These are phyloP conservation scores for Tothia fuscella DNA, from an alignment of 2,329 filamentous ascomycete species.

Conservation along the genomic window DNA sequence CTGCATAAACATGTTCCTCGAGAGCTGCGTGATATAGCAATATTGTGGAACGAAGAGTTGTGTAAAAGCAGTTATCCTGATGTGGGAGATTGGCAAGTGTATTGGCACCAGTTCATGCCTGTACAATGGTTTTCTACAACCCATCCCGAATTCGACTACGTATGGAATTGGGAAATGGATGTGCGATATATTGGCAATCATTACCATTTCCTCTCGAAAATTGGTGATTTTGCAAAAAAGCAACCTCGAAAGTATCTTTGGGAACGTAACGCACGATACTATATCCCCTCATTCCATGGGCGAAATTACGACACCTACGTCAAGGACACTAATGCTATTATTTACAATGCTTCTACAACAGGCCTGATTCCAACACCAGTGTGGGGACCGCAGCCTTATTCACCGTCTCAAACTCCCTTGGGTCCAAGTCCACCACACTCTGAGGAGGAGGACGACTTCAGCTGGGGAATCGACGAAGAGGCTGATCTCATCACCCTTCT, in stretches of 20 bases:
- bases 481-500: slow-evolving; percentile 88
- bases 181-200: slow-evolving; percentile 68
- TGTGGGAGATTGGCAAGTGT: slow-evolving; percentile 37
- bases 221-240: slow-evolving; percentile 41
- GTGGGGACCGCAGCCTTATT: slow-evolving; percentile 72
- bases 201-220: slow-evolving; percentile 62
- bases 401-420: slow-evolving; percentile 60
- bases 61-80: slow-evolving; percentile 37
- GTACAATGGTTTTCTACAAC: slow-evolving; percentile 65
- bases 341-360: slow-evolving; percentile 26
- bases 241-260: slow-evolving; percentile 47
- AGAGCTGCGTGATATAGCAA: slow-evolving; percentile 58
- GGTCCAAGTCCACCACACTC: slow-evolving; percentile 60
- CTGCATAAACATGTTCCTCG: slow-evolving; percentile 52
- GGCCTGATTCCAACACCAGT: slow-evolving; percentile 45
- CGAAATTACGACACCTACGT: slow-evolving; percentile 34
- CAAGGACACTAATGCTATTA: slow-evolving; percentile 29
- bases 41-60: slow-evolving; percentile 58
- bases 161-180: slow-evolving; percentile 82
- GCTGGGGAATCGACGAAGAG: slow-evolving; percentile 82
- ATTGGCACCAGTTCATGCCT: slow-evolving; percentile 54
- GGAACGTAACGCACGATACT: slow-evolving; percentile 46
- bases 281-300: slow-evolving; percentile 42
- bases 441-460: slow-evolving; percentile 68
- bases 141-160: slow-evolving; percentile 66